Evolutionary conservation across 2,329 filamentous ascomycete species (phyloP), one percentile per base, ranked within the genome.

Genomic region (Paraphaeosphaeria sporulosa): DNA sequence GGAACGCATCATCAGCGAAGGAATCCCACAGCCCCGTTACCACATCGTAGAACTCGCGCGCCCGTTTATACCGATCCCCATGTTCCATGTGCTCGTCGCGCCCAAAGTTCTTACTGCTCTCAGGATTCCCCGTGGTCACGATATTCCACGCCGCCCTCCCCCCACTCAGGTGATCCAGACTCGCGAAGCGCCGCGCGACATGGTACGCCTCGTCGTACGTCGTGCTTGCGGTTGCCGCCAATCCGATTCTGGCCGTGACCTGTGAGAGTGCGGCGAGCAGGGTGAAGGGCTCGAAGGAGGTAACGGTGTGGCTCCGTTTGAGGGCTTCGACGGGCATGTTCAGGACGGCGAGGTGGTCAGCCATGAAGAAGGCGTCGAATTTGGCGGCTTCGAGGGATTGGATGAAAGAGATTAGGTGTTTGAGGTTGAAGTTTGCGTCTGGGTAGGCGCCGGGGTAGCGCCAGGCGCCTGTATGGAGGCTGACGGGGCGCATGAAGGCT

Each of bases 401-500:
- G 48, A 85, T 84, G 64, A 87, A 87, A 0, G 79, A 77, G 49
- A 81, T 82, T 5, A 87, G 73, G 63, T 87, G 84, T 21, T 75
- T 71, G 15, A 86, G 78, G 63, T 86, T 86, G 80, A 87, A 86
- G 74, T 87, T 87, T 55, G 85, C 85, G 57, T 87, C 85, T 0
- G 85, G 77, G 57, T 83, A 84, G 0, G 84, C 75, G 3, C 82
- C 83, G 0, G 84, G 84, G 62, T 86, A 86, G 6, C 85, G 78
- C 84, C 85, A 86, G 63, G 84, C 84, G 34, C 85, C 83, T 2
- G 83, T 85, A 63, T 87, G 84, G 10, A 86, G 73, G 48, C 80
- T 83, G 1, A 87, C 83, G 0, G 85, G 85, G 19, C 85, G 82
- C 84, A 87, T 87, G 61, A 87, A 87, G 0, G 85, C 85, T 2